Conservation (phyloP, 345 rosid species). For the Toxicodendron radicans region DNA sequence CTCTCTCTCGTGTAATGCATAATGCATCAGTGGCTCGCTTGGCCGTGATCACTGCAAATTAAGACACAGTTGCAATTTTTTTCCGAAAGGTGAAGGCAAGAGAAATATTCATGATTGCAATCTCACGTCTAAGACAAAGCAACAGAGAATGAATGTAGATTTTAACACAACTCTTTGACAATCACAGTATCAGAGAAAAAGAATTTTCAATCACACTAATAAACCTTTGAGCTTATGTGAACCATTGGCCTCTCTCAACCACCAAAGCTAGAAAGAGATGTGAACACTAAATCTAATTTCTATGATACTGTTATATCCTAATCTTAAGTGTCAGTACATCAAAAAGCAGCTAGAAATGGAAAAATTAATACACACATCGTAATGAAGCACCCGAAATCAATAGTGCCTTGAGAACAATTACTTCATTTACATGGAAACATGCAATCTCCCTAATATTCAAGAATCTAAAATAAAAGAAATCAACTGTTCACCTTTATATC, state of each 20-base stretch:
- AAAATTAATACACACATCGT: neutral
- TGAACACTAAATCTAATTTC: neutral
- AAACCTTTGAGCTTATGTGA: neutral
- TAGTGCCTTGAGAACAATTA: no score
- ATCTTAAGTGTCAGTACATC: neutral
- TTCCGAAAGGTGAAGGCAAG: neutral
- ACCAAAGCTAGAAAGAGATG: neutral
- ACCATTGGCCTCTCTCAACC: neutral
- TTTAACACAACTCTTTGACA: neutral
- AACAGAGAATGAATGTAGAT: neutral
- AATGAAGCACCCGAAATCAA: no score
- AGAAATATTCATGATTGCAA: neutral
- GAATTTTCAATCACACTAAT: no score
- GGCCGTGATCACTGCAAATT: constrained; percentile 44
- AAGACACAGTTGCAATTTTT: neutral
- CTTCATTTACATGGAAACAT: neutral
- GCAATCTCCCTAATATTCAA: neutral
- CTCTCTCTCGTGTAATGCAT: constrained; percentile 31
- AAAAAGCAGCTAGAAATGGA: neutral
- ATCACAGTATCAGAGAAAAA: no score
- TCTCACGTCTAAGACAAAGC: neutral
- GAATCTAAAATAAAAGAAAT: neutral
- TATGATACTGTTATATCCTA: neutral
- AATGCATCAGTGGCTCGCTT: constrained; percentile 37
- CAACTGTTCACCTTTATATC: constrained; percentile 42